Base-by-base conservation (phyloP, 139 green algal species). In the Chlorella sp. region DNA sequence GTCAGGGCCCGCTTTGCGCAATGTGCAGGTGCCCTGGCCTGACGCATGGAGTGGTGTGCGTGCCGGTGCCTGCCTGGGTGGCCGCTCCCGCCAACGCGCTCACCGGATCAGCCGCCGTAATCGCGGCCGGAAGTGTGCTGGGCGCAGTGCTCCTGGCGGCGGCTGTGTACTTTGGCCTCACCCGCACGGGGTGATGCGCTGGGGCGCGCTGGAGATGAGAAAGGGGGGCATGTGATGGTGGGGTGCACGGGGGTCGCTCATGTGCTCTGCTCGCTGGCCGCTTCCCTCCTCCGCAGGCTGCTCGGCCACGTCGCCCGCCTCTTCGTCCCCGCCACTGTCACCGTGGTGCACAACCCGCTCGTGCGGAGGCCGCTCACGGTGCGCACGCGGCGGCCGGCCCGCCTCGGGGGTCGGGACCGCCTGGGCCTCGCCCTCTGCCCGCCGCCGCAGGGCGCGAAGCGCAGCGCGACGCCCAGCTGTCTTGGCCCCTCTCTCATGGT, bases 311-410 rank as follows among this genome's bases (percentile, higher is more conserved):
- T 71, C 27, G 42, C 17, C 41, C 21, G 21, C 25, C 41, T 71
- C 7, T 71, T 71, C 31, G 25, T 42, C 3, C 64, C 64, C 4
- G 41, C 64, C 7, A 14, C 8, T 1, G 64, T 71, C 14, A 56
- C 64, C 0, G 64, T 71, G 8, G 25, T 71, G 8, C 64, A 71
- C 64, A 71, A 71, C 41, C 27, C 64, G 27, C 27, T 71, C 1
- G 64, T 71, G 25, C 23, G 42, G 27, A 41, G 43, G 42, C 64
- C 64, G 6, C 15, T 71, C 58, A 14, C 23, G 58, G 8, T 9
- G 58, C n/a, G 40, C 4, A 41, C 5, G 58, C 8, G 5, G 11
- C 5, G 29, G 58, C 6, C 7, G 8, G 7, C 9, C 8, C 58
- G 8, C 41, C 15, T 8, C 5, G 6, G 59, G 33, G 59, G 33